Evolutionary conservation across 2,329 filamentous ascomycete species (phyloP), one percentile per base, ranked within the genome.

Genomic region (Hymenoscyphus repandus): DNA sequence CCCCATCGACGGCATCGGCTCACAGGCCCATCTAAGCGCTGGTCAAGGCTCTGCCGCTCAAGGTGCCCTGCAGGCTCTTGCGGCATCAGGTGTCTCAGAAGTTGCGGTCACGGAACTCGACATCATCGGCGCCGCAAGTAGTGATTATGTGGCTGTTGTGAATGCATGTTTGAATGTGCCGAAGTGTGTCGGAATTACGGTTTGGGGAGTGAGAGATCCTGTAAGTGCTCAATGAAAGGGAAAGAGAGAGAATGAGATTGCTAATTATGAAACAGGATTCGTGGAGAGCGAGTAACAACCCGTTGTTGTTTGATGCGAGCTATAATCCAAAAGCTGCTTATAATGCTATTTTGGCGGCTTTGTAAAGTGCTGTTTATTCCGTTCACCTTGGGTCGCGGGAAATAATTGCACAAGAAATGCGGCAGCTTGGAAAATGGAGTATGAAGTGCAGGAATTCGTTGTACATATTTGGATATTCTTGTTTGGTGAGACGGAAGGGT

Each of bases 1-100:
- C 15, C 82, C 80, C 54, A 85, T 86, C 54, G 78, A 86, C 59
- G 83, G 82, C 47, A 82, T 86, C 50, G 77, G 71, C 59, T 61
- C 76, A 5, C 61, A 63, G 50, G 47, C 38, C 3, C 61, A 63
- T 51, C 51, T 58, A n/a, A 15, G 9, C 11, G 40, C 50, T 11
- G 51, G 51, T 17, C 49, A 50, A 17, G 43, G 45, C 13, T 50
- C 53, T 6, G 49, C 45, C 27, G 32, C 51, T 20, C 45, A 40
- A 27, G 54, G 46, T 20, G 60, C 60, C 20, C 33, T 61, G 5
- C 42, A 46, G 15, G 51, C 52, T 0, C 68, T 52, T 68, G 73
- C 51, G 79, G 78, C 67, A 1, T 67, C 70, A 0, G 72, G 77
- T 1, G 73, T 73, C 4, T 66, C 78, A 2, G 79, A 84, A 55